Evolutionary conservation across 371 early-diverging fungal species (phyloP).

Genomic region (Syncephalastrum contaminatum): DNA sequence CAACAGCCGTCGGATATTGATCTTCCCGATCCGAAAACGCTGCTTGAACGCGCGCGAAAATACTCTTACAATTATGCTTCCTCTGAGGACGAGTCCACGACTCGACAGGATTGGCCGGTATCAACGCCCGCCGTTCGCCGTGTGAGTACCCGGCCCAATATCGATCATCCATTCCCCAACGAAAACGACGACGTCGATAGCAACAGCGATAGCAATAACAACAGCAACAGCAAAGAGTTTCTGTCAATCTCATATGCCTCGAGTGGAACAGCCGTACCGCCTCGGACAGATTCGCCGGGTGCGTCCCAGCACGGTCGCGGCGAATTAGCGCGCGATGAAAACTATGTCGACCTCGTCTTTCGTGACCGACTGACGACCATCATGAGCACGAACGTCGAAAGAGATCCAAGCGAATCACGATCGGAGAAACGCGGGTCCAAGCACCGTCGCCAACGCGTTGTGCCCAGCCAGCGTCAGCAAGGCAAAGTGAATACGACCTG

Average conservation of each 20-base stretch:
- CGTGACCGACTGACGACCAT: constrained; percentile 19
- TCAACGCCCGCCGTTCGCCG: constrained; percentile 6
- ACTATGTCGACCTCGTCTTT: constrained; percentile 22
- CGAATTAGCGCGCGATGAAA: constrained; percentile 31
- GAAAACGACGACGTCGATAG: background rate
- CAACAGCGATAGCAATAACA: background rate
- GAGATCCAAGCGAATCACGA: background rate
- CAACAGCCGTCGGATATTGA: constrained; percentile 22
- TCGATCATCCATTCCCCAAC: constrained; percentile 6
- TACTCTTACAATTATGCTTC: constrained; percentile 7
- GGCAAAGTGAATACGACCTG: too few species aligned
- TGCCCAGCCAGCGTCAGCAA: too few species aligned
- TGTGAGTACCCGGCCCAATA: constrained; percentile 12
- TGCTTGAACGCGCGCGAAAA: background rate
- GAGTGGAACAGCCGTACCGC: background rate
- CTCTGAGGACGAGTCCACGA: background rate
- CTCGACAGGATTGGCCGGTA: background rate
- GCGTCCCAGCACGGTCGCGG: constrained; percentile 27
- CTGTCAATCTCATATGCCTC: background rate
- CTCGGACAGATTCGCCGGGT: constrained; percentile 1
- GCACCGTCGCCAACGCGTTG: too few species aligned
- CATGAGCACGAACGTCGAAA: constrained; percentile 29
- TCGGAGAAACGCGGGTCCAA: too few species aligned
- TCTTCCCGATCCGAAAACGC: background rate
- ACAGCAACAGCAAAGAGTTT: constrained; percentile 1